These are phyloP conservation scores for Cladosporium sp. DNA, from an alignment of 2,329 filamentous ascomycete genomes.

Conservation along the genomic window DNA sequence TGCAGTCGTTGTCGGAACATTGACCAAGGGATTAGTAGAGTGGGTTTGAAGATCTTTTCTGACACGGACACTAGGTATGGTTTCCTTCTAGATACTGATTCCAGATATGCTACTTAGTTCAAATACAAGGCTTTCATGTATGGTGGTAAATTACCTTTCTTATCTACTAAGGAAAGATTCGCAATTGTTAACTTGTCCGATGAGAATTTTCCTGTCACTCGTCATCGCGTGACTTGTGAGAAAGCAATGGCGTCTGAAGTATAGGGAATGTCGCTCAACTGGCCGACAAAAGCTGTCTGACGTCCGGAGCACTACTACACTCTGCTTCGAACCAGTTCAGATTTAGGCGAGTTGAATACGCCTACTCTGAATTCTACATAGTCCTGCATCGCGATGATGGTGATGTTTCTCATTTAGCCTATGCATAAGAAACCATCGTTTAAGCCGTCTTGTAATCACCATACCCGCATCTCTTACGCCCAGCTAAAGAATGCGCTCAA, in stretches of 20 bases:
- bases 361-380: background rate
- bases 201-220: background rate
- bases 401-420: background rate
- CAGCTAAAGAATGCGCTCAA: background rate
- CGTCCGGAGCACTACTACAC: background rate
- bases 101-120: background rate
- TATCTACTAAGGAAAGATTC: background rate
- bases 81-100: background rate
- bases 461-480: background rate
- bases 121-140: background rate
- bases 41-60: background rate
- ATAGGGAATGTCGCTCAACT: background rate
- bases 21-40: background rate
- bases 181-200: background rate
- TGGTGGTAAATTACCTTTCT: background rate
- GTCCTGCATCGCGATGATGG: background rate
- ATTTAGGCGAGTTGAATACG: background rate
- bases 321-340: background rate
- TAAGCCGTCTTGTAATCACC: background rate
- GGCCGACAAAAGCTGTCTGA: background rate
- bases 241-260: background rate
- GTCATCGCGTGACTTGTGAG: background rate
- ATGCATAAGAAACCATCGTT: background rate
- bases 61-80: background rate
- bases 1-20: background rate